Conservation (phyloP, 805 yeast species). For the Phaffomyces antillensis region DNA sequence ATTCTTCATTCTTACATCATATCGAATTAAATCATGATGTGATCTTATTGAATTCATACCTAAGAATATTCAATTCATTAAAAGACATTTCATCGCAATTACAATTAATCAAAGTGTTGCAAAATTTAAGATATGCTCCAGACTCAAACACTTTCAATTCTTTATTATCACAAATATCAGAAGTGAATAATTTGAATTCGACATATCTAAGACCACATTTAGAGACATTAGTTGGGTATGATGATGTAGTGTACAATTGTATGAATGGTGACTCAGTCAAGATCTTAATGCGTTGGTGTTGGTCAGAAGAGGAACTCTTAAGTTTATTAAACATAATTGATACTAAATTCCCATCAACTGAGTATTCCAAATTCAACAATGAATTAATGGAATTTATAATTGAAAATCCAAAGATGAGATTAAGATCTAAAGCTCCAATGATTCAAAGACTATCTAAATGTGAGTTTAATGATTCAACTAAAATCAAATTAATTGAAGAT, state of each 20-base stretch:
- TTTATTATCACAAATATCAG: not conserved
- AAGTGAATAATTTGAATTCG: not conserved
- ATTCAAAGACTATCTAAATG: not conserved
- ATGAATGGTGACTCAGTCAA: not conserved
- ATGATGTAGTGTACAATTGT: not conserved
- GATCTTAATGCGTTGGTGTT: not conserved
- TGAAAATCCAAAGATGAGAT: not conserved
- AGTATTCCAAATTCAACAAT: not conserved
- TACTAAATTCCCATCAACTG: not conserved
- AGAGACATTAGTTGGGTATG: not conserved
- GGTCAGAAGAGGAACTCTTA: not conserved
- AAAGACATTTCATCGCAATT: not conserved
- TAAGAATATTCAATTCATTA: not conserved
- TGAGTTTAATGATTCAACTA: not conserved
- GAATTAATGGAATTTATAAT: not conserved
- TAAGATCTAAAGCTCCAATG: not conserved
- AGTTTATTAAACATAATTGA: slow-evolving; percentile 2
- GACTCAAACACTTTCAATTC: not conserved
- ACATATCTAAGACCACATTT: not conserved
- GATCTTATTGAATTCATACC: not conserved
- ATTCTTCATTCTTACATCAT: not conserved
- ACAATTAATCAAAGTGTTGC: not conserved
- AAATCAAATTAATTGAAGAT: not conserved
- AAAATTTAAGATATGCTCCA: not conserved
- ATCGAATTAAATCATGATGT: not conserved